Evolutionary conservation across 164 flowering plant genomes (phyloP).

Genomic region (Santalum album): DNA sequence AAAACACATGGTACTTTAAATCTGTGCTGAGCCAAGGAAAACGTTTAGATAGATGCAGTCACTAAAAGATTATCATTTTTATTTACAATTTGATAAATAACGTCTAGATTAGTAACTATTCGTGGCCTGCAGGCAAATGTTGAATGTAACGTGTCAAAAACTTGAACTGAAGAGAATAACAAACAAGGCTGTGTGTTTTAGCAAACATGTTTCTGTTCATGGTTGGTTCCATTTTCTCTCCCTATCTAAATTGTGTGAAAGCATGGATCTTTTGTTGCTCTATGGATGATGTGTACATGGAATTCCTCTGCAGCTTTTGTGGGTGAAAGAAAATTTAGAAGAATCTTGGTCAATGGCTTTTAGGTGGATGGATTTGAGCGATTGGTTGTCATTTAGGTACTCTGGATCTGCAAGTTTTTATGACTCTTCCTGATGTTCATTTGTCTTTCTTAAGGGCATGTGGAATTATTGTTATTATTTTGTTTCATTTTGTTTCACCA

Average conservation of each 20-base stretch:
- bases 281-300: background rate
- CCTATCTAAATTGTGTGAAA: too few relatives aligned
- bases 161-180: too few relatives aligned
- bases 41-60: too few relatives aligned
- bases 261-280: background rate
- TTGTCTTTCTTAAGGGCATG: background rate
- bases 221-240: too few relatives aligned
- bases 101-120: too few relatives aligned
- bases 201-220: background rate
- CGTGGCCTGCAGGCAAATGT: too few relatives aligned
- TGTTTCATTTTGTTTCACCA: background rate
- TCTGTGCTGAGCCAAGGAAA: background rate
- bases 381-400: conserved; percentile 94
- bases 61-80: too few relatives aligned
- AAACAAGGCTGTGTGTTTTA: too few relatives aligned
- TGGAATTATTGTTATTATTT: background rate
- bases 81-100: too few relatives aligned
- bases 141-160: too few relatives aligned
- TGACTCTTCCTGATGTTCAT: background rate
- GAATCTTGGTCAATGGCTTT: conserved; percentile 96
- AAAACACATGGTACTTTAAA: too few relatives aligned
- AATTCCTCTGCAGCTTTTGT: conserved; percentile 62
- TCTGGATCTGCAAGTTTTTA: conserved; percentile 6
- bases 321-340: conserved; percentile 95
- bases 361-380: conserved; percentile 99